Evolutionary conservation across 208 protist species (phyloP).

Genomic region (Acanthamoeba pearcei): DNA sequence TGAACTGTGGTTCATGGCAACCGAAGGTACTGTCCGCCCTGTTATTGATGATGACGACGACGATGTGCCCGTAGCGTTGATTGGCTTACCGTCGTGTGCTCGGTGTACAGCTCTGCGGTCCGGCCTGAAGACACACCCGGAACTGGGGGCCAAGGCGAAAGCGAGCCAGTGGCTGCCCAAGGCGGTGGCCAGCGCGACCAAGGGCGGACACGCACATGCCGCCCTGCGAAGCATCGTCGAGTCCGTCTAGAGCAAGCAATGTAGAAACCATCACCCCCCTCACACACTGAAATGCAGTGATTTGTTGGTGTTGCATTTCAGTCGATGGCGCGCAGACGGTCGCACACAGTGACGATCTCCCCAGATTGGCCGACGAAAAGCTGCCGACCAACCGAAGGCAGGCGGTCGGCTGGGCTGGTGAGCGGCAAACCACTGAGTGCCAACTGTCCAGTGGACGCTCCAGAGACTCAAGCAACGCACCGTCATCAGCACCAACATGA

Average conservation of each 20-base stretch:
- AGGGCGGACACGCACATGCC: not conserved
- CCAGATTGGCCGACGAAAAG: too few species aligned
- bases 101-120: not conserved
- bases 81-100: not conserved
- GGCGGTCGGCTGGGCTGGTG: too few species aligned
- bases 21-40: not conserved
- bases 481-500: too few species aligned
- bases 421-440: too few species aligned
- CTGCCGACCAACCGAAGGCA: too few species aligned
- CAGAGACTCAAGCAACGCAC: too few species aligned
- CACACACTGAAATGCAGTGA: too few species aligned
- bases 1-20: conserved; percentile 71
- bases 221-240: not conserved
- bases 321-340: too few species aligned
- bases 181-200: not conserved
- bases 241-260: not conserved
- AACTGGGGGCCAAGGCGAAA: not conserved
- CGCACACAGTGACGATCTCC: too few species aligned
- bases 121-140: not conserved
- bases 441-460: too few species aligned
- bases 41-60: not conserved
- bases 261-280: too few species aligned
- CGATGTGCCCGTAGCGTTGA: not conserved
- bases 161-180: conserved; percentile 29
- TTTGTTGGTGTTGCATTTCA: too few species aligned